Evolutionary conservation across 768 basidiomycete genomes (phyloP), one percentile per base, ranked within the genome.

Genomic region (Boletus tylopilopsis): DNA sequence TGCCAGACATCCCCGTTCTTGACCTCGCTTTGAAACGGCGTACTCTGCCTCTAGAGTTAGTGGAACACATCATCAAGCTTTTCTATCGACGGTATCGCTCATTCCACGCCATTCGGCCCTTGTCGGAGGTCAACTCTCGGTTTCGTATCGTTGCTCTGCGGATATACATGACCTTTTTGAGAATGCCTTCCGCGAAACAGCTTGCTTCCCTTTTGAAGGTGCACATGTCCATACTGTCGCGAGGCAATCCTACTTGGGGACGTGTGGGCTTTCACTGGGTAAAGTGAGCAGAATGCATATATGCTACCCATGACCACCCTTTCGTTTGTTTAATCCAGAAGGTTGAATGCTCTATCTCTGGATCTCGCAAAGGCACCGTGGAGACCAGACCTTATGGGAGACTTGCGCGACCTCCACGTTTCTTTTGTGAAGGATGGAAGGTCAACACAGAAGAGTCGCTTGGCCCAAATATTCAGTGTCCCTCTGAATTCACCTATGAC

Each of bases 71-170:
- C 35, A 61, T 62, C 50, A 47, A 53, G 23, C 51, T 68, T 7
- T 62, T 59, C 25, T 46, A 61, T 36, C 47, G 7, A 35, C 49
- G 41, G 19, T 53, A 57, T 38, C 52, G 43, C 6, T 56, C 61
- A 22, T 76, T 76, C 49, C 53, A 53, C 27, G 57, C 62, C 27
- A 71, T 81, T 35, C 57, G 57, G 8, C 56, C 76, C 8, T 64
- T 77, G 30, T 71, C 73, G 16, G 62, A 74, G 23, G 71, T 70
- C 18, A 80, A 73, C 9, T 67, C 59, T 18, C 61, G 60, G 23
- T 65, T 81, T 56, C 72, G 81, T 25, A 61, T 61, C 25, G 64
- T 81, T 29, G 64, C 70, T 46, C 54, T 81, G 44, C 73, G 73
- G 18, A 66, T 56, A 58, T 66, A 59, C 45, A 67, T 68, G 59